These are phyloP conservation scores for Silene conica DNA, from an alignment of 148 eudicot species.

Conservation along the genomic window DNA sequence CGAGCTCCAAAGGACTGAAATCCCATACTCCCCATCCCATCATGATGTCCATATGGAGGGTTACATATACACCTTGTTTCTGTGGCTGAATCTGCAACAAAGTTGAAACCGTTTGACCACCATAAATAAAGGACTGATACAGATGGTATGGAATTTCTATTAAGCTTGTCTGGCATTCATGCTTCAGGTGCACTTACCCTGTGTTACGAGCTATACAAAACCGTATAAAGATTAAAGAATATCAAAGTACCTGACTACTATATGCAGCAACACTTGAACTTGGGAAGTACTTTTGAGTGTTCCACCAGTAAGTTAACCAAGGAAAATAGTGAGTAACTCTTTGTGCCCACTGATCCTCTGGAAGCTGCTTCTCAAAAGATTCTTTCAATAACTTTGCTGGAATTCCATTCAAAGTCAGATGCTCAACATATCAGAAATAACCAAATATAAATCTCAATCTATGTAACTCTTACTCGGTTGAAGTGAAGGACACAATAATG, in stretches of 20 bases:
- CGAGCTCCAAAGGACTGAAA: constrained; percentile 41
- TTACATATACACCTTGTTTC: constrained; percentile 48
- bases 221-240: constrained; percentile 18
- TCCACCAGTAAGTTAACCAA: constrained; percentile 63
- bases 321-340: constrained; percentile 46
- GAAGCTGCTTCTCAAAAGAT: constrained; percentile 34
- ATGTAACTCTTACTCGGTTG: too few species aligned
- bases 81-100: constrained; percentile 27
- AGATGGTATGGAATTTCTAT: neutral
- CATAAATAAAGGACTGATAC: neutral
- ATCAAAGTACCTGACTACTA: constrained; percentile 26
- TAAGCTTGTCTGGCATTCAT: neutral
- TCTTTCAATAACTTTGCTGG: constrained; percentile 37
- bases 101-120: neutral
- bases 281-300: constrained; percentile 57
- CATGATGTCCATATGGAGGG: constrained; percentile 39
- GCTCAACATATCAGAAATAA: too few species aligned
- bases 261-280: constrained; percentile 40
- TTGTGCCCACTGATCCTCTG: constrained; percentile 49
- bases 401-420: constrained; percentile 41
- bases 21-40: constrained; percentile 54
- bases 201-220: neutral
- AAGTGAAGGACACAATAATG: too few species aligned
- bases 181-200: too few species aligned
- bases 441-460: too few species aligned